Conservation (phyloP, 2,329 filamentous ascomycete species). For the Cladorrhinum sp. region DNA sequence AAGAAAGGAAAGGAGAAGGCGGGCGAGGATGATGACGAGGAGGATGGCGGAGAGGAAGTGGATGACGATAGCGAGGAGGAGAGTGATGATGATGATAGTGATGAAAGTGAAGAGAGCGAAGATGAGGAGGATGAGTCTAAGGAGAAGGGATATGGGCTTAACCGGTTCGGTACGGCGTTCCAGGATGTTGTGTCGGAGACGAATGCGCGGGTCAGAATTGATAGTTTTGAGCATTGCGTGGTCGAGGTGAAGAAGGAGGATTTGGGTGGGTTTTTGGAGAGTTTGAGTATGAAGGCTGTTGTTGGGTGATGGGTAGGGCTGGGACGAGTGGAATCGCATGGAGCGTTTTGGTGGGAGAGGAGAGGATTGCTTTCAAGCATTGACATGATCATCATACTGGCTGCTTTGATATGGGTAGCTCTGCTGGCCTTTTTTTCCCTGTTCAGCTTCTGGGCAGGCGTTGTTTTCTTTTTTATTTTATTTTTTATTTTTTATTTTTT, state of each 20-base stretch:
- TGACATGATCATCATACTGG: not conserved
- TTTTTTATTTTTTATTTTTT: not conserved
- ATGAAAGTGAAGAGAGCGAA: slow-evolving; percentile 35
- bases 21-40: slow-evolving; percentile 46
- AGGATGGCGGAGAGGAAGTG: slow-evolving; percentile 36
- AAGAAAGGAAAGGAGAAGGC: slow-evolving; percentile 52
- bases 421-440: no score
- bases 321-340: not conserved
- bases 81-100: slow-evolving; percentile 43
- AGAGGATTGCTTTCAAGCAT: not conserved
- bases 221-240: slow-evolving; percentile 96
- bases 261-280: slow-evolving; percentile 83
- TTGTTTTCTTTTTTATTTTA: not conserved
- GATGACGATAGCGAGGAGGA: slow-evolving; percentile 41
- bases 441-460: not conserved
- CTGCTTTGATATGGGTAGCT: not conserved
- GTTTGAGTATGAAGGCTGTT: slow-evolving; percentile 86
- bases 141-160: slow-evolving; percentile 69
- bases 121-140: slow-evolving; percentile 51
- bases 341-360: not conserved
- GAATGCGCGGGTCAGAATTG: slow-evolving; percentile 82
- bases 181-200: slow-evolving; percentile 93
- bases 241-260: slow-evolving; percentile 98
- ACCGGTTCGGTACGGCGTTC: slow-evolving; percentile 91
- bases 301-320: slow-evolving; percentile 48